Evolutionary conservation across 1,139 yeast genomes (phyloP).

Genomic region (Arxiozyma telluris): DNA sequence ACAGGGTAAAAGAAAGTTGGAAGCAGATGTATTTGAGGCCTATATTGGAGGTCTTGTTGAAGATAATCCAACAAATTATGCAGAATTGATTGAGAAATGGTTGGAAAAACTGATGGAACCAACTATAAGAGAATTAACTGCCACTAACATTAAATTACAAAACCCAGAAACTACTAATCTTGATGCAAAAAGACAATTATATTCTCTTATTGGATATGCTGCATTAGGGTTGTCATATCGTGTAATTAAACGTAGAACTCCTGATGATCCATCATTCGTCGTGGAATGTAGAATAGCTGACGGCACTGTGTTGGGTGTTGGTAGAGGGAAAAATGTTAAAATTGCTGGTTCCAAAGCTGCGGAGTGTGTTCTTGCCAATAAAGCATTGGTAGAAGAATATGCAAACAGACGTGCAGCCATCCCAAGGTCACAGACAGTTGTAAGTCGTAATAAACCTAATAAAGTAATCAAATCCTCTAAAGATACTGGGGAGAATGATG

Average conservation of each 20-base stretch:
- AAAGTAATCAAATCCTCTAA: not conserved
- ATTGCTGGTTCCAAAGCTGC: slow-evolving; percentile 71
- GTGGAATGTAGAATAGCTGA: slow-evolving; percentile 62
- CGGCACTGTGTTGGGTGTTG: slow-evolving; percentile 56
- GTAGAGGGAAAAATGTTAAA: slow-evolving; percentile 50
- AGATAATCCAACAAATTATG: slow-evolving; percentile 42
- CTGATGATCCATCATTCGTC: slow-evolving; percentile 37
- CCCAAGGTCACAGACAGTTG: slow-evolving; percentile 44
- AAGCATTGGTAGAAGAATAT: slow-evolving; percentile 53
- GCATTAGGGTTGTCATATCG: slow-evolving; percentile 57
- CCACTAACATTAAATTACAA: slow-evolving; percentile 18
- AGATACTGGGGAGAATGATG: not conserved
- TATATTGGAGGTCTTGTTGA: slow-evolving; percentile 76
- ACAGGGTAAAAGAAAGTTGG: slow-evolving; percentile 28
- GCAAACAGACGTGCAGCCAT: slow-evolving; percentile 49
- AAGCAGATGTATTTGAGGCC: slow-evolving; percentile 63
- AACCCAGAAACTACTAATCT: slow-evolving; percentile 23
- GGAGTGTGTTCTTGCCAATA: slow-evolving; percentile 55
- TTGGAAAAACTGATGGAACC: slow-evolving; percentile 46
- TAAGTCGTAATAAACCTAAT: slow-evolving; percentile 13
- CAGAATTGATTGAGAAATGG: slow-evolving; percentile 51
- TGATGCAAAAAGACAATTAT: slow-evolving; percentile 56
- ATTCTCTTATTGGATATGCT: slow-evolving; percentile 73
- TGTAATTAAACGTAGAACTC: slow-evolving; percentile 49
- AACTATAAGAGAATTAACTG: slow-evolving; percentile 34